These are phyloP conservation scores for Metschnikowia shivogae DNA, from an alignment of 805 yeast species.

Conservation along the genomic window DNA sequence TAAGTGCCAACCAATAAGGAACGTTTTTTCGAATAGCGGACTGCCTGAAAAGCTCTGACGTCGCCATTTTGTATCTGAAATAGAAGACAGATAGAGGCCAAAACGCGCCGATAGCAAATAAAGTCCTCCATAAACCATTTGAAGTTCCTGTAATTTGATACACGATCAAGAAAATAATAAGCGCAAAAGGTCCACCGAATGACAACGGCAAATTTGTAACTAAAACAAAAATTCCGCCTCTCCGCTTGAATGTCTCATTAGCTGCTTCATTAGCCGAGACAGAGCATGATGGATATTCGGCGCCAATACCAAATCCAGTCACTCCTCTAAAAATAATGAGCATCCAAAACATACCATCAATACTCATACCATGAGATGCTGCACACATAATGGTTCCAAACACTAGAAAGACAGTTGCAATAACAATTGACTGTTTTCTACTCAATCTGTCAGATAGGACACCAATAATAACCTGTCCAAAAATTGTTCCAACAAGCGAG, in stretches of 20 bases:
- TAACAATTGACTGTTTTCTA: constrained; percentile 65
- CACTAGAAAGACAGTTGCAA: constrained; percentile 58
- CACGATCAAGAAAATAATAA: constrained; percentile 64
- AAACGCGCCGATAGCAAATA: constrained; percentile 59
- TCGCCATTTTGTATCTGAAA: constrained; percentile 66
- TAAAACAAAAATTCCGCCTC: constrained; percentile 64
- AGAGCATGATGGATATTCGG: constrained; percentile 69
- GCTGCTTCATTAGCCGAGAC: constrained; percentile 71
- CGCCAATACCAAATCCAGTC: constrained; percentile 76
- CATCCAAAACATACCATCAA: constrained; percentile 74
- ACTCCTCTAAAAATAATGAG: constrained; percentile 68
- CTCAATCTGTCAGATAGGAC: constrained; percentile 62
- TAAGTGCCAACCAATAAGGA: constrained; percentile 51
- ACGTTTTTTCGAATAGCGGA: constrained; percentile 56
- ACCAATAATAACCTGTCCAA: constrained; percentile 68
- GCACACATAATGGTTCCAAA: constrained; percentile 65
- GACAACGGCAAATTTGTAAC: constrained; percentile 72
- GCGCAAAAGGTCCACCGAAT: constrained; percentile 76
- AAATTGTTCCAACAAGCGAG: constrained; percentile 61
- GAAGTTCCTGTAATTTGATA: constrained; percentile 47
- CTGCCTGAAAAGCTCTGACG: constrained; percentile 59
- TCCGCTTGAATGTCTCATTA: constrained; percentile 55
- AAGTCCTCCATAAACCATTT: constrained; percentile 65
- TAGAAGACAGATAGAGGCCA: constrained; percentile 73
- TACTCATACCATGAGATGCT: constrained; percentile 59